Evolutionary conservation across 2,329 filamentous ascomycete genomes (phyloP).

Genomic region (Falciphora oryzae): DNA sequence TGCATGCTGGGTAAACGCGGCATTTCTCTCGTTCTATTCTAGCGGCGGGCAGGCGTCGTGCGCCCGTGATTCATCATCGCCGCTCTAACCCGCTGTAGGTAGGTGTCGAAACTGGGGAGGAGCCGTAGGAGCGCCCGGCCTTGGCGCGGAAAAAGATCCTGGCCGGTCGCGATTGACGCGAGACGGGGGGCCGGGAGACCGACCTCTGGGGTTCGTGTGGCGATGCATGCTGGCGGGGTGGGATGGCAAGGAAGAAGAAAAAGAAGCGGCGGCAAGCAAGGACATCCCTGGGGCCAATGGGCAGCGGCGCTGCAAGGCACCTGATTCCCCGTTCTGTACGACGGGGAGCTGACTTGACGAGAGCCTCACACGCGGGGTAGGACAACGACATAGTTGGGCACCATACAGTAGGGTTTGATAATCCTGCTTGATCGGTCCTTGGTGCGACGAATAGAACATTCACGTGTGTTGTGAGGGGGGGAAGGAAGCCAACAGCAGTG

Average conservation of each 20-base stretch:
- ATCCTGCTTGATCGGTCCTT: too few relatives aligned
- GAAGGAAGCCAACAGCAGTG: neutral
- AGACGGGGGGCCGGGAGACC: neutral
- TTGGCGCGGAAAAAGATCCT: neutral
- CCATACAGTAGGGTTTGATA: too few relatives aligned
- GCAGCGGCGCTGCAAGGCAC: too few relatives aligned
- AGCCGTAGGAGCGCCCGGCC: too few relatives aligned
- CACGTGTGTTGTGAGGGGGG: neutral
- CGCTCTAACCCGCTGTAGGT: neutral
- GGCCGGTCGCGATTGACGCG: neutral
- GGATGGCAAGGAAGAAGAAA: neutral
- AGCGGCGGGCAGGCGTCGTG: neutral
- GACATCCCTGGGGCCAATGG: neutral
- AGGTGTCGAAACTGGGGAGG: neutral
- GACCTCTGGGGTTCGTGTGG: neutral
- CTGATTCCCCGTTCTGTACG: too few relatives aligned
- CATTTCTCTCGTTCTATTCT: too few relatives aligned
- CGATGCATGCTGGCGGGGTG: too few relatives aligned
- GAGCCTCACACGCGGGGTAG: too few relatives aligned
- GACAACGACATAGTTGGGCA: too few relatives aligned
- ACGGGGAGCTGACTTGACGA: too few relatives aligned
- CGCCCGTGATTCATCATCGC: neutral
- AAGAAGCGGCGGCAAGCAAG: neutral
- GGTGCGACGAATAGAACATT: neutral
- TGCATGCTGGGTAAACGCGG: too few relatives aligned